Percentiles rank a stretch among this genome's conserved stretches.
Conservation (phyloP, 345 rosid species). For the Viola odorata region DNA sequence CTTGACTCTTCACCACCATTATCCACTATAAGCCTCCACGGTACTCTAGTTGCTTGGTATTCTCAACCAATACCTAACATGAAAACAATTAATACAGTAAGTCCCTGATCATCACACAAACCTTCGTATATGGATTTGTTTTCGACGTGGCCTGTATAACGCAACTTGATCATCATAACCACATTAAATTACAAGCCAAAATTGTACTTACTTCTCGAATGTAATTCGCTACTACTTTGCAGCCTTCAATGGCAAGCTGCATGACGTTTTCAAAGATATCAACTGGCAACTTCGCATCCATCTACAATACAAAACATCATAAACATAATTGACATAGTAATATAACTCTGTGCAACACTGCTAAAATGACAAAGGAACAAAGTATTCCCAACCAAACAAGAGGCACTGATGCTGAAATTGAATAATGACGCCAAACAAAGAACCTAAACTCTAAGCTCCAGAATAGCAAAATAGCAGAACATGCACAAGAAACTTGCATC, state of each 20-base stretch:
- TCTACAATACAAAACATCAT: constrained; percentile 37
- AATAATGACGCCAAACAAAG: no score
- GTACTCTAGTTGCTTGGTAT: constrained; percentile 74
- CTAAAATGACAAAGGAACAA: background rate
- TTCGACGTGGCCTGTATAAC: background rate
- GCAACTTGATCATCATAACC: background rate
- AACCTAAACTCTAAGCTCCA: no score
- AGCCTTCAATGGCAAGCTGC: constrained; percentile 79
- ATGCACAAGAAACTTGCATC: no score
- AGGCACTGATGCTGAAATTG: no score
- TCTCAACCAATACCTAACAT: constrained; percentile 61
- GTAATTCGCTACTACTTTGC: constrained; percentile 77
- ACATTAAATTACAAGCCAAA: background rate
- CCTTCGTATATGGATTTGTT: background rate
- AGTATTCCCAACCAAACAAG: background rate
- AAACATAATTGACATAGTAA: background rate
- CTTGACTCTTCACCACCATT: background rate
- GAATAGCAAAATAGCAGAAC: no score
- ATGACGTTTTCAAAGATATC: constrained; percentile 82
- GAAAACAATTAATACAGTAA: background rate
- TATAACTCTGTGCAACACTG: background rate
- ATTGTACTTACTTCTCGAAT: constrained; percentile 49
- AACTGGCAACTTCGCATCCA: constrained; percentile 80
- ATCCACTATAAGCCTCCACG: constrained; percentile 46
- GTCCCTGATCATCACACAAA: background rate